Percentiles rank a stretch among this genome's conserved stretches.
Conservation (phyloP, 768 basidiomycete species). For the Daedaleopsis nitida region DNA sequence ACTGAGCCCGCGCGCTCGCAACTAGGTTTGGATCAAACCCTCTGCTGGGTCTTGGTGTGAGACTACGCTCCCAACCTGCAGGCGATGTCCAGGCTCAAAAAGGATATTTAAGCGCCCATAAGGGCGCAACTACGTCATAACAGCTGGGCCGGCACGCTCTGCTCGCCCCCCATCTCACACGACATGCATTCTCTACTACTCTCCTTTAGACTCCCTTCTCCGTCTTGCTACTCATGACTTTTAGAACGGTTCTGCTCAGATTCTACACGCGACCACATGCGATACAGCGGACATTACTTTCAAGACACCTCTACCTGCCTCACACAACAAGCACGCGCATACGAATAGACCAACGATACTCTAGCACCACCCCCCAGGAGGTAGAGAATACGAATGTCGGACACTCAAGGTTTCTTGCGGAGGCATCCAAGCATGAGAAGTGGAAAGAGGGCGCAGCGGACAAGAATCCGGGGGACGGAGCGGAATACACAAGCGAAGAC, state of each 20-base stretch:
- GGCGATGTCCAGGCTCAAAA: not conserved
- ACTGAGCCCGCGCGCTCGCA: too few relatives aligned
- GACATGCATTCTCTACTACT: not conserved
- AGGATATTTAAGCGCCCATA: not conserved
- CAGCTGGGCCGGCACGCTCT: not conserved
- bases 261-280: not conserved
- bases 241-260: not conserved
- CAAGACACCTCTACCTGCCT: too few relatives aligned
- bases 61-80: too few relatives aligned
- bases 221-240: not conserved
- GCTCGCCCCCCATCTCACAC: not conserved
- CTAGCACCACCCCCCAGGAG: conserved; percentile 10
- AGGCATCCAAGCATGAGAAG: conserved; percentile 35
- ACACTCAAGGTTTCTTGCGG: conserved; percentile 48
- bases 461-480: conserved; percentile 5
- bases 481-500: conserved; percentile 23
- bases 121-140: not conserved
- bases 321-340: too few relatives aligned
- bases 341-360: not conserved
- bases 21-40: too few relatives aligned
- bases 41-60: too few relatives aligned
- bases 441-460: conserved; percentile 32
- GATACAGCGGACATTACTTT: not conserved
- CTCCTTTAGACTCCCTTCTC: not conserved
- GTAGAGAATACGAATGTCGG: conserved; percentile 40